phyloP scores from a whole-genome alignment of 768 basidiomycete species.

The Amanita pseudoporphyria region DNA sequence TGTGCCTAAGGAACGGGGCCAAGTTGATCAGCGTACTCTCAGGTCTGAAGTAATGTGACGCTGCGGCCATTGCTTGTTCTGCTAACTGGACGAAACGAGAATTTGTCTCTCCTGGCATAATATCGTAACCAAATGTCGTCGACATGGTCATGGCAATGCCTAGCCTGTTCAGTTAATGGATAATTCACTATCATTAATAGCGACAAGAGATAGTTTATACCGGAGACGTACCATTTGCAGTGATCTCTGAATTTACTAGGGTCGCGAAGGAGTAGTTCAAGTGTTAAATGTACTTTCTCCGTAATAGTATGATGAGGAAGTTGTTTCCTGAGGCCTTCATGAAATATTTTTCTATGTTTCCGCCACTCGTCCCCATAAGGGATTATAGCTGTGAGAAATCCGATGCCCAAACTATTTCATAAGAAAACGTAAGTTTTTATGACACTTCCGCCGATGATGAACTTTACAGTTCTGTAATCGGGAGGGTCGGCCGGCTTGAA shows the following conservation, averaged over 20 bases:
- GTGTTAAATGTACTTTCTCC: not conserved
- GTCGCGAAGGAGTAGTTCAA: not conserved
- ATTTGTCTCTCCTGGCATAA: not conserved
- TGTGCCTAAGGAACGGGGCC: not conserved
- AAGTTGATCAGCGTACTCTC: not conserved
- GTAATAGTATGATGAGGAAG: not conserved
- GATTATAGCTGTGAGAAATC: too few species aligned
- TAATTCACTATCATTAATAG: too few species aligned
- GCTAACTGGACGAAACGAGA: conserved; percentile 1
- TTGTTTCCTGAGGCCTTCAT: too few species aligned
- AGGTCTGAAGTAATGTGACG: not conserved
- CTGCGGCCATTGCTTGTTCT: not conserved
- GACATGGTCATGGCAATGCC: not conserved
- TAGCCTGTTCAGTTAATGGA: not conserved
- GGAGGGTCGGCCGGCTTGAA: too few species aligned
- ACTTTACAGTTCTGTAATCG: too few species aligned
- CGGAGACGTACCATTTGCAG: not conserved
- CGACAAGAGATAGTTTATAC: not conserved
- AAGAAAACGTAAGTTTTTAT: too few species aligned
- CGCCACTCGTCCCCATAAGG: too few species aligned
- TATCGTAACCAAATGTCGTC: conserved; percentile 1
- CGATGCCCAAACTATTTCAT: too few species aligned
- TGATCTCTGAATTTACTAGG: not conserved
- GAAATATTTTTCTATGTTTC: too few species aligned
- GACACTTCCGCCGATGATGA: too few species aligned